phyloP scores from a whole-genome alignment of 345 rosid species.

The Mangifera indica region DNA sequence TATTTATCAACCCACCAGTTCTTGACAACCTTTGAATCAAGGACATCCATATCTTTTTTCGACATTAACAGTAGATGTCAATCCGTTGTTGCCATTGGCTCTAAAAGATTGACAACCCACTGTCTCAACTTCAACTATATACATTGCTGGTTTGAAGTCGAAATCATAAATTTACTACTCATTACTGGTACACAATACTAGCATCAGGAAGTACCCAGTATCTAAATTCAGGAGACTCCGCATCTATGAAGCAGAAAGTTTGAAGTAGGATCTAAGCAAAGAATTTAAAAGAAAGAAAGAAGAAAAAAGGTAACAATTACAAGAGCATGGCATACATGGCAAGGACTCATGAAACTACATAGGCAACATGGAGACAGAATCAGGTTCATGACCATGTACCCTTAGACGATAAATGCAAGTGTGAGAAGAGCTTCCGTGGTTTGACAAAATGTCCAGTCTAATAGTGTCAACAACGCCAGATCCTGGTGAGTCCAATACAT shows the following conservation, averaged over 20 bases:
- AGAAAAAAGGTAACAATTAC: constrained; percentile 6
- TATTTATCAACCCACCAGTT: no score
- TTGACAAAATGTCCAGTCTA: constrained; percentile 73
- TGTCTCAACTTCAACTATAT: no score
- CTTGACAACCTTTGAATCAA: no score
- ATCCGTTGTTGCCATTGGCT: no score
- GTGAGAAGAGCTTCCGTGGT: constrained; percentile 76
- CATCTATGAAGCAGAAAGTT: constrained; percentile 8
- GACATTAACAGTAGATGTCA: no score
- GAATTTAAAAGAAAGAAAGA: not conserved
- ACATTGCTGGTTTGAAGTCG: not conserved
- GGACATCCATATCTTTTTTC: no score
- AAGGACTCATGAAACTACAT: constrained; percentile 40
- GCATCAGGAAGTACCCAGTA: not conserved
- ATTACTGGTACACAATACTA: not conserved
- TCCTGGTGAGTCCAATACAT: constrained; percentile 41
- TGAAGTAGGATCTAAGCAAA: constrained; percentile 17
- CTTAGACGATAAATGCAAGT: constrained; percentile 92
- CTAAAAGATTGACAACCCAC: no score
- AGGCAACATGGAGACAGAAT: constrained; percentile 45
- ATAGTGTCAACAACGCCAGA: constrained; percentile 57
- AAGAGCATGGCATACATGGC: not conserved
- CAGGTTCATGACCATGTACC: constrained; percentile 78
- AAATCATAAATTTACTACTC: not conserved
- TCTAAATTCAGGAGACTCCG: constrained; percentile 9